These are phyloP conservation scores for Fusarium falciforme DNA, from an alignment of 2,329 filamentous ascomycete genomes.

Conservation along the genomic window DNA sequence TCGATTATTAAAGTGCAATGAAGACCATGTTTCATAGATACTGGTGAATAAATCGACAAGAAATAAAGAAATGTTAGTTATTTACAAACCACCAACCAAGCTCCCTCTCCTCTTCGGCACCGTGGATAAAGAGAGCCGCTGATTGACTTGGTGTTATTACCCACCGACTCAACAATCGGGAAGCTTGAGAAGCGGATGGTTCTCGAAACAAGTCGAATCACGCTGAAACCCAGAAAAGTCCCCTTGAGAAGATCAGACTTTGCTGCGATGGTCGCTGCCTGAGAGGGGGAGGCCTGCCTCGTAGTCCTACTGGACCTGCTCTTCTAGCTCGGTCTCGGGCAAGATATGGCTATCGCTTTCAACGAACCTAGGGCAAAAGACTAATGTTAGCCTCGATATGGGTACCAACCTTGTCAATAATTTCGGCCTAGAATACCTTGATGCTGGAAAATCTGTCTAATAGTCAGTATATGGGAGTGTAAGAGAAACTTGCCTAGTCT, in stretches of 20 bases:
- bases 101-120: too few relatives aligned
- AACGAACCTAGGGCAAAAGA: background rate
- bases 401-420: background rate
- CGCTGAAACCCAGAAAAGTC: rapidly evolving
- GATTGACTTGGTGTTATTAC: background rate
- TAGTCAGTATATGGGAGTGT: background rate
- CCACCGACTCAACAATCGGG: background rate
- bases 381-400: background rate
- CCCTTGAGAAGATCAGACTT: background rate
- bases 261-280: background rate
- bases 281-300: background rate
- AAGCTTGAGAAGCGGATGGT: background rate
- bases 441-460: background rate
- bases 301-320: background rate
- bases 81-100: too few relatives aligned
- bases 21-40: too few relatives aligned
- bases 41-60: too few relatives aligned
- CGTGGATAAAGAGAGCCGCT: background rate
- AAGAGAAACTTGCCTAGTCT: background rate
- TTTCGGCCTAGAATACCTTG: background rate
- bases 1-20: too few relatives aligned
- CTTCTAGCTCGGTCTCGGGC: background rate
- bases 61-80: too few relatives aligned
- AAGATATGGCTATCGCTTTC: background rate
- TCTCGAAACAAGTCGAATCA: background rate